These are phyloP conservation scores for Didymella arachidicola DNA, from an alignment of 2,329 filamentous ascomycete species.

Conservation along the genomic window DNA sequence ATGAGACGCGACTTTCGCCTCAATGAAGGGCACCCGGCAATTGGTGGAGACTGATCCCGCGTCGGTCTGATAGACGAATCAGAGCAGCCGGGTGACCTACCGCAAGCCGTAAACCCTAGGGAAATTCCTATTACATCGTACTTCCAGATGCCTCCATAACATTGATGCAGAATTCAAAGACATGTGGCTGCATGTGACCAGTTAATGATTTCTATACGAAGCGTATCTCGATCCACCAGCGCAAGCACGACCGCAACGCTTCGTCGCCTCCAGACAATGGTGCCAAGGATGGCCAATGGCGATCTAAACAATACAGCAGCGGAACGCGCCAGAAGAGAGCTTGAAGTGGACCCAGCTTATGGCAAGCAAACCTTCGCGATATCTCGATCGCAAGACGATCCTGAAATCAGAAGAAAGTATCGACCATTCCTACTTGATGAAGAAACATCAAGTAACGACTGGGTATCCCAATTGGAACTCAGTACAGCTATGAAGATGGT, in stretches of 20 bases:
- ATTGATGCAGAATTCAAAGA: background rate
- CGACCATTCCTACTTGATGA: constrained; percentile 64
- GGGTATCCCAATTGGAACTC: constrained; percentile 65
- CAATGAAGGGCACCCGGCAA: background rate
- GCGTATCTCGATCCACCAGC: background rate
- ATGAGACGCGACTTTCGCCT: background rate
- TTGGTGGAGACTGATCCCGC: constrained; percentile 2
- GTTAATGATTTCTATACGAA: constrained; percentile 8
- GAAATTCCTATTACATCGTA: background rate
- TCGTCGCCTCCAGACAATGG: constrained; percentile 2
- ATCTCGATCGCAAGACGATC: constrained; percentile 57
- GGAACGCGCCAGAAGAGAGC: constrained; percentile 23
- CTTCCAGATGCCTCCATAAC: background rate
- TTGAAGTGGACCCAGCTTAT: constrained; percentile 27
- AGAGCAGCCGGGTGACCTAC: constrained; percentile 11
- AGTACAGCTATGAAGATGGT: constrained; percentile 61
- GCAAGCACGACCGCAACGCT: constrained; percentile 1
- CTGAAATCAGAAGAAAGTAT: constrained; percentile 57
- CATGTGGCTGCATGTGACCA: background rate
- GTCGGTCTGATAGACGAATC: constrained; percentile 2
- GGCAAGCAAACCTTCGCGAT: constrained; percentile 54
- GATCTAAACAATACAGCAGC: constrained; percentile 39
- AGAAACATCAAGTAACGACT: constrained; percentile 56
- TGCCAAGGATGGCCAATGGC: constrained; percentile 25
- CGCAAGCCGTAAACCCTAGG: constrained; percentile 4